phyloP scores from a whole-genome alignment of 495 filamentous ascomycete genomes.

The Neurospora tetrasperma region DNA sequence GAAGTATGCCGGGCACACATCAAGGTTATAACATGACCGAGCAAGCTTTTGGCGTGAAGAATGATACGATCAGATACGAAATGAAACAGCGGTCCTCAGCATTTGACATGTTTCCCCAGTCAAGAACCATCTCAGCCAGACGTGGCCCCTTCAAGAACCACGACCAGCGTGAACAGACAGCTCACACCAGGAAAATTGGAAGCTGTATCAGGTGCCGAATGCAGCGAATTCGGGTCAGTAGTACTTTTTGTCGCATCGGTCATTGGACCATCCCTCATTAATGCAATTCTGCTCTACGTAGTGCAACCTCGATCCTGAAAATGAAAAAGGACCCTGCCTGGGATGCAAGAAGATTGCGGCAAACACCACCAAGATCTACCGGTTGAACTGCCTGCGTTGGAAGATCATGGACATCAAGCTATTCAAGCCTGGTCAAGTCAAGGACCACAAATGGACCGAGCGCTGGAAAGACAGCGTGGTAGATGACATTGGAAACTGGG shows the following conservation, averaged over 20 bases:
- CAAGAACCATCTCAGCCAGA: slow-evolving; percentile 23
- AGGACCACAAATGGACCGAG: slow-evolving; percentile 42
- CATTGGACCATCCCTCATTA: background rate
- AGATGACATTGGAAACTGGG: slow-evolving; percentile 42
- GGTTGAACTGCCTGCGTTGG: slow-evolving; percentile 38
- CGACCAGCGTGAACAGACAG: slow-evolving; percentile 35
- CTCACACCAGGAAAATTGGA: slow-evolving; percentile 39
- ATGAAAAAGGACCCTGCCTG: slow-evolving; percentile 33
- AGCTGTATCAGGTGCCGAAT: slow-evolving; percentile 44
- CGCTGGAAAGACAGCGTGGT: slow-evolving; percentile 40
- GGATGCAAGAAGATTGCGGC: slow-evolving; percentile 35
- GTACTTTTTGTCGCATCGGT: background rate
- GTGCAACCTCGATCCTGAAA: slow-evolving; percentile 35
- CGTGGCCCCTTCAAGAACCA: slow-evolving; percentile 40
- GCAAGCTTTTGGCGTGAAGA: slow-evolving; percentile 5
- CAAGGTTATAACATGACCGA: slow-evolving; percentile 6
- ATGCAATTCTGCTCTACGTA: slow-evolving; percentile 10
- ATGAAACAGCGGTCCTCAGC: slow-evolving; percentile 1
- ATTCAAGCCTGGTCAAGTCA: slow-evolving; percentile 40
- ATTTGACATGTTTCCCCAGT: slow-evolving; percentile 12
- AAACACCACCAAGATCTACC: slow-evolving; percentile 29
- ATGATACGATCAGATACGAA: slow-evolving; percentile 9
- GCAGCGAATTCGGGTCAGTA: slow-evolving; percentile 43
- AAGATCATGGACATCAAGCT: slow-evolving; percentile 43
- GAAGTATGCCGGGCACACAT: background rate